Base-by-base conservation (phyloP, 2,329 filamentous ascomycete genomes). In the Xylariomycetidae sp. region DNA sequence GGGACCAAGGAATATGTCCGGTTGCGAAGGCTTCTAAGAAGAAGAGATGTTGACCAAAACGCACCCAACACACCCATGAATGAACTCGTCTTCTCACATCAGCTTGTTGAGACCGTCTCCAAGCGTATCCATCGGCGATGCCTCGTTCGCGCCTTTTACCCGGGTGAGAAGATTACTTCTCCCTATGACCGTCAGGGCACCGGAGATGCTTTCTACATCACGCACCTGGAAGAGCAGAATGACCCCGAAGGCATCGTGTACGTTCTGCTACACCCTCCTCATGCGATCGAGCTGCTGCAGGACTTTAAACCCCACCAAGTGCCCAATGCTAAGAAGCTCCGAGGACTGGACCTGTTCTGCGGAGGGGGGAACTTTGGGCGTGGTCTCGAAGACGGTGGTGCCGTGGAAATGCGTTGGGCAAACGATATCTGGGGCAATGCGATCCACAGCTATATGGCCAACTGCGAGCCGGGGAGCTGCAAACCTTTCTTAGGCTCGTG, bases 291-390 rank as follows among this genome's bases (percentile, higher is more conserved):
- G 47, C 4, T 82, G 3, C 64, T 59, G 0, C 71, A 83, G 54
- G 78, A 77, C 0, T 74, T 74, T 25, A 60, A 79, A 41, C 71
- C 74, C 1, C 29, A 43, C 39, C 1, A 19, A 38, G 5, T 35
- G 44, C 5, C 37, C 31, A 25, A 52, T 36, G 38, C 38, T 1
- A 40, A 50, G 13, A 66, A 65, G 37, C 62, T 85, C 7, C 63
- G 61, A 5, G 82, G 79, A 0, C 58, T 90, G 4, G 83, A 87
- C 42, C 61, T 92, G 0, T 93, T 86, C 48, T 86, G 81, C 44
- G 86, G 86, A 1, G 80, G 82, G 13, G 85, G 86, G 0, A 87
- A 81, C 32, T 77, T 92, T 32, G 85, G 85, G 5, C 70, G 82
- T 19, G 85, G 85, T 0, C 63, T 93, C 0, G 84, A 88, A 54